Evolutionary conservation across 495 filamentous ascomycete species (phyloP), one percentile per base, ranked within the genome.

Genomic region (Aspergillus sclerotioniger): DNA sequence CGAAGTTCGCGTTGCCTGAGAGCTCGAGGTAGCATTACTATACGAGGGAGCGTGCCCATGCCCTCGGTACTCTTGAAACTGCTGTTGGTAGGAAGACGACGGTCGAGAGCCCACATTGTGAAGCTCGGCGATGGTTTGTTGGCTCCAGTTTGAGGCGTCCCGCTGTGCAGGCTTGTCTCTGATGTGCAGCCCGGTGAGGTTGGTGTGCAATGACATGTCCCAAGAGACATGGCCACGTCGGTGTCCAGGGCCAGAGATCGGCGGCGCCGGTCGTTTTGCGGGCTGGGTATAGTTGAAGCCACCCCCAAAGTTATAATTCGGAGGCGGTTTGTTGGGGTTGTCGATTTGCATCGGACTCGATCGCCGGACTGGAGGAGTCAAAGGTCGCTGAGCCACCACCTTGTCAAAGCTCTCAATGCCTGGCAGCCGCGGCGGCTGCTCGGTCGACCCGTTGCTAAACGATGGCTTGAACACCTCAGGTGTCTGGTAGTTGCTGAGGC

Each of bases 321-420:
- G 59, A 4, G 77, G 70, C 9, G 75, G 67, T 35, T 41, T 75
- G 67, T 44, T 74, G 5, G 77, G 70, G 10, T 70, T 76, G 60
- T 90, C 87, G 41, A 89, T 70, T 62, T 86, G 78, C 87, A 90
- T 90, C 1, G 88, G 87, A 53, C 85, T 89, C 0, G 81, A 72
- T 53, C 81, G 77, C 29, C 85, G 83, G 8, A 82, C 77, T 3
- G 86, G 81, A 6, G 90, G 87, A 3, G 89, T 80, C 35, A 79
- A 65, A 7, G 85, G 81, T 39, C 83, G 81, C 31, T 80, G 84
- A 5, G 70, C 71, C 25, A 78, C 65, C 6, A 87, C 78, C 48
- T 88, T 85, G 66, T 92, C 91, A 60, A 96, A 96, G 35, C 90
- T 93, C 65, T 94, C 90, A 61, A 96, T 96, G 8, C 92, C 91